Conservation (phyloP, 768 basidiomycete genomes). For the Pleurotus sapidus region DNA sequence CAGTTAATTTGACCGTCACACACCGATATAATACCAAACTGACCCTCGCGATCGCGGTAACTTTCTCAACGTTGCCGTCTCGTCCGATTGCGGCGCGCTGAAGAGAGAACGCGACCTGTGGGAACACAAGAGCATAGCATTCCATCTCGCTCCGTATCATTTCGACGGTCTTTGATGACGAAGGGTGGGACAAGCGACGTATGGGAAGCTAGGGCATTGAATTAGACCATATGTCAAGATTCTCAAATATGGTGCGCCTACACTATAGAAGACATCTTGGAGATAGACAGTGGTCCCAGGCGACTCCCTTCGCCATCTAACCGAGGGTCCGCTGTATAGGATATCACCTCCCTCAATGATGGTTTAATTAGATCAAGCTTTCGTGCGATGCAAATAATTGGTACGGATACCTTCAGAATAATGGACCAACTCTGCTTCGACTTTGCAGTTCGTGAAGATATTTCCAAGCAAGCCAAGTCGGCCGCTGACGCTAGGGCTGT, state of each 20-base stretch:
- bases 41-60: conserved; percentile 70
- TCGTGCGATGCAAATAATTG: too few species aligned
- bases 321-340: conserved; percentile 70
- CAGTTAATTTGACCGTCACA: not conserved
- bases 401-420: conserved; percentile 63
- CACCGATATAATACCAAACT: conserved; percentile 8
- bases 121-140: conserved; percentile 69
- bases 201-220: conserved; percentile 62
- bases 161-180: conserved; percentile 58
- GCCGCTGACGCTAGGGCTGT: conserved; percentile 83
- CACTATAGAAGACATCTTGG: conserved; percentile 90
- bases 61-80: conserved; percentile 33
- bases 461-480: conserved; percentile 76
- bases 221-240: conserved; percentile 7
- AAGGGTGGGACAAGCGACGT: conserved; percentile 69
- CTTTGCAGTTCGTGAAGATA: conserved; percentile 68
- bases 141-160: conserved; percentile 72
- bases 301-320: conserved; percentile 70
- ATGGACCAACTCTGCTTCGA: conserved; percentile 71
- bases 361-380: not conserved
- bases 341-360: conserved; percentile 53
- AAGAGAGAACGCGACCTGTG: conserved; percentile 64
- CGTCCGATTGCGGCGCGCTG: conserved; percentile 44
- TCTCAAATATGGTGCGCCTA: conserved; percentile 29
- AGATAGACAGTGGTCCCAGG: conserved; percentile 81